A percentile compares a stretch with the other conserved stretches of the same genome.
phyloP scores from a whole-genome alignment of 176 grass and related monocot species.

The Phoenix roebelenii region DNA sequence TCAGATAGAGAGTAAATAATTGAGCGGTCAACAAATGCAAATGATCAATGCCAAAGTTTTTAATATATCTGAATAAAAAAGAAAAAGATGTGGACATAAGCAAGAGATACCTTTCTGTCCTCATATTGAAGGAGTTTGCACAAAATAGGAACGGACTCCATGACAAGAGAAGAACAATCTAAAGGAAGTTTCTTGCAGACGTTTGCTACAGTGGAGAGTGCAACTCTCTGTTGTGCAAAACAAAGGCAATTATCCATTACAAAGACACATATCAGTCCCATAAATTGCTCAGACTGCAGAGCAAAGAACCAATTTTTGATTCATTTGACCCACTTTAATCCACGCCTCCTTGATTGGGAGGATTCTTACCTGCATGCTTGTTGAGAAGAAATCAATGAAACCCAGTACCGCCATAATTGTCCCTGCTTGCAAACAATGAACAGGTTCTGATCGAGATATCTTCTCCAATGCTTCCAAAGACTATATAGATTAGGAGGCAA shows the following conservation, averaged over 20 bases:
- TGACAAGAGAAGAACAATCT: slow-evolving; percentile 53
- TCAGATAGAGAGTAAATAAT: slow-evolving; percentile 5
- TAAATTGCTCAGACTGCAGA: too few relatives aligned
- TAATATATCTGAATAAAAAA: too few relatives aligned
- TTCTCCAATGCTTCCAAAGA: slow-evolving; percentile 94
- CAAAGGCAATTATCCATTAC: too few relatives aligned
- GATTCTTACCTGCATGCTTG: slow-evolving; percentile 55
- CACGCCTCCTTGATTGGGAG: too few relatives aligned
- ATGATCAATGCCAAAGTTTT: too few relatives aligned
- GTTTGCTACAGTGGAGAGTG: slow-evolving; percentile 60
- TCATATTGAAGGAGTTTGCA: slow-evolving; percentile 69
- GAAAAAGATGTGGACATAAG: neutral
- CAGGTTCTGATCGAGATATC: slow-evolving; percentile 54
- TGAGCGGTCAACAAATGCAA: too few relatives aligned
- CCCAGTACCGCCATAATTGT: slow-evolving; percentile 46
- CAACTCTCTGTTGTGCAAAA: slow-evolving; percentile 44
- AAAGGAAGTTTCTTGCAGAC: slow-evolving; percentile 55
- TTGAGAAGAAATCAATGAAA: slow-evolving; percentile 81
- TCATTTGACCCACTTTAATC: too few relatives aligned
- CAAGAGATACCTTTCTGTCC: slow-evolving; percentile 47
- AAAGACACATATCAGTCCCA: too few relatives aligned
- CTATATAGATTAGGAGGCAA: slow-evolving; percentile 20
- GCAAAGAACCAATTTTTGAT: too few relatives aligned
- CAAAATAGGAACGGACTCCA: slow-evolving; percentile 52
- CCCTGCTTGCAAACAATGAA: slow-evolving; percentile 63